A percentile compares a stretch with the other conserved stretches of the same genome.
Evolutionary conservation across 1,284 basidiomycete species (phyloP).

Genomic region (Garcileccinum viscosum): DNA sequence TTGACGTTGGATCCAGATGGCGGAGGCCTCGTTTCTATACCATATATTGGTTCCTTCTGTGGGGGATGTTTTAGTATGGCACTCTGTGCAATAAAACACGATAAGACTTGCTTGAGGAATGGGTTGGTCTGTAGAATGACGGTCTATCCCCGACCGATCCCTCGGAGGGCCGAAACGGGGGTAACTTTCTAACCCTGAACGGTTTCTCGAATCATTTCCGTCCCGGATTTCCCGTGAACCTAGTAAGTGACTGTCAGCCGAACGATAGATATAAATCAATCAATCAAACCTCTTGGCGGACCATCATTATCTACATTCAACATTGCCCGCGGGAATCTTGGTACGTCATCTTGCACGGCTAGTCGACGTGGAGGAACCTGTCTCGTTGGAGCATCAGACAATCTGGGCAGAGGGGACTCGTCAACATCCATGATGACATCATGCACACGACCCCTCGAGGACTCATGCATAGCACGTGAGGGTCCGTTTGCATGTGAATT

Average conservation of each 20-base stretch:
- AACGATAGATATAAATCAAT: neutral
- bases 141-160: constrained; percentile 31
- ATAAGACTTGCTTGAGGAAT: constrained; percentile 26
- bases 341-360: constrained; percentile 36
- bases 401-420: constrained; percentile 27
- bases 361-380: constrained; percentile 21
- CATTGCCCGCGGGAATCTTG: constrained; percentile 49
- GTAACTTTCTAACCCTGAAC: constrained; percentile 19
- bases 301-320: constrained; percentile 34
- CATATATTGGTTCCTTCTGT: constrained; percentile 34
- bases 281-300: constrained; percentile 20
- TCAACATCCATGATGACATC: constrained; percentile 39
- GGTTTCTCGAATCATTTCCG: constrained; percentile 25
- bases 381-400: constrained; percentile 27
- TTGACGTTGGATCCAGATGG: constrained; percentile 32
- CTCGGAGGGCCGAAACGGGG: constrained; percentile 24
- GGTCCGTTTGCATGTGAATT: constrained; percentile 21
- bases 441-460: constrained; percentile 27
- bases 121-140: constrained; percentile 26
- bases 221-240: constrained; percentile 34
- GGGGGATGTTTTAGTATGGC: neutral
- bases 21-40: constrained; percentile 23
- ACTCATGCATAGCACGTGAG: constrained; percentile 24
- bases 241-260: constrained; percentile 3
- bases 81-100: neutral